A percentile compares a stretch with the other conserved stretches of the same genome.
Evolutionary conservation across 2,329 filamentous ascomycete genomes (phyloP).

Genomic region (Emmonsia crescens): DNA sequence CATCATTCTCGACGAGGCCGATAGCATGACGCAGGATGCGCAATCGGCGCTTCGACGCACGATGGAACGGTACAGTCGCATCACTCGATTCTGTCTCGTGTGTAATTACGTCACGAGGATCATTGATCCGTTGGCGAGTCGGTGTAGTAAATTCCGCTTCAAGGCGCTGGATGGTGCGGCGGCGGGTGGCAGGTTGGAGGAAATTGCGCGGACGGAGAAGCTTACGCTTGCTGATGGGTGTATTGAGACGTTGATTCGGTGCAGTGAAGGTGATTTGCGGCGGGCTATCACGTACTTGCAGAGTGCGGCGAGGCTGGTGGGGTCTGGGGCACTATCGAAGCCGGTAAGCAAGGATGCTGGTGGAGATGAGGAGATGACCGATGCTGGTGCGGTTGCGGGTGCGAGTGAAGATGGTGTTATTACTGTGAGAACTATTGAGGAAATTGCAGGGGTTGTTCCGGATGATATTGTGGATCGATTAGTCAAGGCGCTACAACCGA

Average conservation of each 20-base stretch:
- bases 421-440: constrained; percentile 71
- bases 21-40: constrained; percentile 98
- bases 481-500: constrained; percentile 64
- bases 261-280: constrained; percentile 85
- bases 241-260: constrained; percentile 70
- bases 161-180: constrained; percentile 87
- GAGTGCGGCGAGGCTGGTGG: constrained; percentile 80
- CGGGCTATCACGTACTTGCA: constrained; percentile 96
- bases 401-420: constrained; percentile 40
- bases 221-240: constrained; percentile 69
- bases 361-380: constrained; percentile 48
- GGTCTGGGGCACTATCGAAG: constrained; percentile 41
- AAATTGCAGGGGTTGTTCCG: constrained; percentile 93
- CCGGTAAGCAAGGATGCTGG: constrained; percentile 38
- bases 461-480: constrained; percentile 59
- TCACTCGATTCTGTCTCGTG: constrained; percentile 92
- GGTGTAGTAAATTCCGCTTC: constrained; percentile 96
- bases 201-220: constrained; percentile 71
- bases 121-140: constrained; percentile 85
- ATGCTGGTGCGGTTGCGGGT: constrained; percentile 35
- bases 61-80: constrained; percentile 96
- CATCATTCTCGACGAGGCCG: constrained; percentile 94
- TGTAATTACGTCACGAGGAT: constrained; percentile 99
- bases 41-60: constrained; percentile 85
- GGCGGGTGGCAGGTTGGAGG: constrained; percentile 63